Evolutionary conservation across 2,329 filamentous ascomycete genomes (phyloP), one percentile per base, ranked within the genome.

Genomic region (Periglandula ipomoeae): DNA sequence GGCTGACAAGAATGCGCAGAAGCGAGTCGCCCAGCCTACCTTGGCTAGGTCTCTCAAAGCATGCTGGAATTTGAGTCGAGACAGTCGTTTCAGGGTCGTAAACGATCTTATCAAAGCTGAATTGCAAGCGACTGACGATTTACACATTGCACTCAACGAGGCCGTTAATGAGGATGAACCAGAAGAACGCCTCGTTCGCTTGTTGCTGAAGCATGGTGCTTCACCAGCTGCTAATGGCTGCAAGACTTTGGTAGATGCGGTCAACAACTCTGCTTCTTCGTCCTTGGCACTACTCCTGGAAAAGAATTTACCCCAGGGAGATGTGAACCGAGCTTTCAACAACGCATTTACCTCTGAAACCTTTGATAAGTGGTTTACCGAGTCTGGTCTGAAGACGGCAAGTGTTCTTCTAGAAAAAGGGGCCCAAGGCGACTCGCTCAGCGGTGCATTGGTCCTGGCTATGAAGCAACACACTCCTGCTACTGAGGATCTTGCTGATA

Each of bases 121-220:
- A 0, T 63, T 79, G 44, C 61, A 68, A 0, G 64, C 67, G 0
- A 69, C 67, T 0, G 72, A 73, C n/a, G 71, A 77, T 15, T 59
- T 81, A 0, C 70, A 81, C 53, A 65, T 71, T 6, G 67, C 70
- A 0, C 60, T 81, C 17, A 70, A 72, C 52, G 70, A 74, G 47
- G 75, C 72, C 0, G 69, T 81, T 7, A 76, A 74, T n/a, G 72
- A 76, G 52, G 68, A 78, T 19, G 68, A 75, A 7, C 68, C 70
- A 0, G 75, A 78, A 41, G 63, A 72, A 32, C 63, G 68, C 2
- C 63, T 70, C 2, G 67, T 79, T 3, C 65, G 68, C 35, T 60
- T 79, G 3, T 62, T 81, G 5, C 61, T 81, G 4, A 60, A 64
- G 2, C 66, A 75, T 32, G 73, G 78, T 1, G 78, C 77, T 24